These are phyloP conservation scores for Phytophthora cryptogea DNA, from an alignment of 352 stramenopile species.

Conservation along the genomic window DNA sequence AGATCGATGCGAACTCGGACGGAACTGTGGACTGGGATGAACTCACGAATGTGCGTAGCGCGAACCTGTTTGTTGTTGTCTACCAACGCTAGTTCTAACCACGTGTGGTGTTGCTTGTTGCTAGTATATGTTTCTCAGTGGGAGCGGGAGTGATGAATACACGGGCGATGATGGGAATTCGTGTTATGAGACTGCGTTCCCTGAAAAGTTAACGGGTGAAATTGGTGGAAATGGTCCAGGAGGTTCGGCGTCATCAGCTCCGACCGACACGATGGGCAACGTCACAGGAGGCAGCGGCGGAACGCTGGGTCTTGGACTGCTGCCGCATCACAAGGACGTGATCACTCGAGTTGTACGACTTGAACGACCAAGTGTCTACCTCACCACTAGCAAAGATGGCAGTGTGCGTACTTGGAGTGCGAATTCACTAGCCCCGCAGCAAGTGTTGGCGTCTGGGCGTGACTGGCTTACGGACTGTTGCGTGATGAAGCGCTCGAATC, in stretches of 20 bases:
- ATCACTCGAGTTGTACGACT: conserved; percentile 72
- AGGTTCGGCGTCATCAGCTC: conserved; percentile 10
- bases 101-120: neutral
- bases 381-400: conserved; percentile 78
- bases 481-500: conserved; percentile 83
- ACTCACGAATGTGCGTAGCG: conserved; percentile 73
- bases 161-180: conserved; percentile 66
- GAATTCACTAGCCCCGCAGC: conserved; percentile 68
- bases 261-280: conserved; percentile 32
- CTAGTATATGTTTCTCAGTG: conserved; percentile 87
- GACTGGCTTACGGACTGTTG: conserved; percentile 84
- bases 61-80: neutral
- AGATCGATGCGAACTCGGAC: conserved; percentile 89
- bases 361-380: conserved; percentile 70
- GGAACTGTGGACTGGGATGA: conserved; percentile 91
- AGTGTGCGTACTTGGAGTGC: conserved; percentile 77
- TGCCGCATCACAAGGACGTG: conserved; percentile 71
- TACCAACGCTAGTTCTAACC: neutral
- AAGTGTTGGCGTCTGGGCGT: conserved; percentile 59
- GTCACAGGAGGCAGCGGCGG: conserved; percentile 25
- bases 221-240: conserved; percentile 11
- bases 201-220: conserved; percentile 51
- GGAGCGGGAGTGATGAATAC: conserved; percentile 63
- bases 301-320: conserved; percentile 26
- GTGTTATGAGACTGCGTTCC: conserved; percentile 67